Evolutionary conservation across 176 grass and related monocot species (phyloP), one percentile per base, ranked within the genome.

Genomic region (Saccharum officinarum): DNA sequence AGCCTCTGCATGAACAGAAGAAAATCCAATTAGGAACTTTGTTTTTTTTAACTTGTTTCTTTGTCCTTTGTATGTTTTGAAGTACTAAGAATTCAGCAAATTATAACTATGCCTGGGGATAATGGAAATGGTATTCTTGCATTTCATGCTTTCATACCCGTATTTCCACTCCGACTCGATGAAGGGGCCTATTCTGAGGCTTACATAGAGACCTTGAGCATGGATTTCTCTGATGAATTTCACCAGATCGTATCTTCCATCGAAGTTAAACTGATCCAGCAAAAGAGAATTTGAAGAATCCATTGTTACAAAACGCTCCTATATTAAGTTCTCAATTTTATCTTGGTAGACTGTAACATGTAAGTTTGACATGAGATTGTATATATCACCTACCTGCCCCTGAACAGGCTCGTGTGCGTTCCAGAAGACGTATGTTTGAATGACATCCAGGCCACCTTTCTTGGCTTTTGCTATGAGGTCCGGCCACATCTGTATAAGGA

Each of bases 371-470:
- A 12, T 59, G 2, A 15, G 36, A 67, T 8, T 67, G 38, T 22
- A 59, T 57, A 66, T 22, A 45, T 40, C 3, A 26, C 54, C 16
- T 91, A 95, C 95, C 91, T 95, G 54, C 3, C 87, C 88, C 46
- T 83, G 87, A 39, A 65, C 34, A 50, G 91, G 95, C 68, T 98
- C 95, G 6, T 95, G 95, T 44, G 91, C 76, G 67, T 98, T 98
- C 95, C 95, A 98, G 41, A 98, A 98, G 23, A 95, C 93, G 13
- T 98, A 98, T 0, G 95, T 98, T 82, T 94, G 82, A 71, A 98
- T 90, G 62, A 90, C 87, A 74, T 98, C 85, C 63, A 98, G 74
- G 37, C 95, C 93, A 6, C 95, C 95, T 18, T 41, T 47, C 91
- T 87, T 93, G 11, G 92, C 92, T 62, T 84, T 90, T 16, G 86